phyloP scores from a whole-genome alignment of 352 stramenopile genomes.

The Globisporangium cylindrosporum region DNA sequence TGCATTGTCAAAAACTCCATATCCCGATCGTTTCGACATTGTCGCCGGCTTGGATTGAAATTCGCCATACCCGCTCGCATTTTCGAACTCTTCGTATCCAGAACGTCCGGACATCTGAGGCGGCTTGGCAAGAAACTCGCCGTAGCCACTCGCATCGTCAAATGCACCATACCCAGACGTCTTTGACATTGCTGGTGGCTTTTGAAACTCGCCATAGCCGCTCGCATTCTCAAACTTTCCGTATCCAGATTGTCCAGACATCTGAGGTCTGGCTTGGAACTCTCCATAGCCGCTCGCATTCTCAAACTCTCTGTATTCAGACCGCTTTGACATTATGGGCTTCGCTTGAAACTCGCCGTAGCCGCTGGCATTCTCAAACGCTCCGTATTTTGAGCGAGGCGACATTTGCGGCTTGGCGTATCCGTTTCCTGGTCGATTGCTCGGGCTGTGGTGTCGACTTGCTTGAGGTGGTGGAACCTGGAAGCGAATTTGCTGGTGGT shows the following conservation, averaged over 20 bases:
- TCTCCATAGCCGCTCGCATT: constrained; percentile 33
- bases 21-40: constrained; percentile 22
- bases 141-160: constrained; percentile 34
- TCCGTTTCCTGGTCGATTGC: neutral
- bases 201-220: constrained; percentile 30
- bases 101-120: constrained; percentile 13
- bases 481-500: constrained; percentile 12
- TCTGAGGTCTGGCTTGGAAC: constrained; percentile 12
- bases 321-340: constrained; percentile 9
- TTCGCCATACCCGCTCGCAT: constrained; percentile 27
- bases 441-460: neutral
- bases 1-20: constrained; percentile 30
- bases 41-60: constrained; percentile 10
- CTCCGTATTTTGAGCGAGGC: constrained; percentile 22
- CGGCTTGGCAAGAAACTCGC: constrained; percentile 15
- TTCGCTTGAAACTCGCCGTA: constrained; percentile 29
- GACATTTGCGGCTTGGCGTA: constrained; percentile 1
- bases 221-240: constrained; percentile 34
- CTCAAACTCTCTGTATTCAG: constrained; percentile 34
- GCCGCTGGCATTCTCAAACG: constrained; percentile 32
- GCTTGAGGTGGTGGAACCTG: neutral
- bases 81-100: constrained; percentile 31
- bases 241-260: constrained; percentile 25
- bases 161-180: constrained; percentile 32
- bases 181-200: neutral